Evolutionary conservation across 2,329 filamentous ascomycete species (phyloP), one percentile per base, ranked within the genome.

Genomic region (Monilinia vaccinii-corymbosi): DNA sequence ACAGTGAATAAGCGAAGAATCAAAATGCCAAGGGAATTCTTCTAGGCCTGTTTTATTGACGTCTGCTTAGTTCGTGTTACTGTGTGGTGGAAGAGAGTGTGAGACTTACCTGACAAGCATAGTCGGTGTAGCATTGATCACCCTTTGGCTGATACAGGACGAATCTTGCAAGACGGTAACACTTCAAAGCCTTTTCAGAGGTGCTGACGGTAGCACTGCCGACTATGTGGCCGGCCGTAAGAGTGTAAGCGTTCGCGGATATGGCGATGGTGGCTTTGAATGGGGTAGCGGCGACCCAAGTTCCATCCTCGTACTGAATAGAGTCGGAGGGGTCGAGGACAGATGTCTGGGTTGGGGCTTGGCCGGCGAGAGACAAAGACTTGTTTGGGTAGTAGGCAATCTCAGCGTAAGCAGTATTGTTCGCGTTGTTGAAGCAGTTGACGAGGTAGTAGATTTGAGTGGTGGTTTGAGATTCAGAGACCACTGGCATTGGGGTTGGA

Each of bases 381-480:
- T 46, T 47, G 16, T 14, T n/a, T 23, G 40, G 25, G 44, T 56
- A 60, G 21, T 60, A 56, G 58, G 56, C 48, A 1, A 42, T 32
- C 44, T 56, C 58, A 21, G 58, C 58, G 31, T 60, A 56, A 14
- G 50, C 40, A 23, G 32, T 23, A 21, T 21, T 18, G 23, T 32
- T 56, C 18, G 32, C 42, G 40, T 60, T 48, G 58, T 56, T 47
- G 49, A 60, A 56, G 44, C 58, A 60, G 51, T 60, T 60, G 34
- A 49, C 50, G 28, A 60, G 58, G 32, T 60, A 60, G n/a, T 49
- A 60, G 31, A 57, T 50, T 28, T 57, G 46, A 18, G 56, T 42
- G 25, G 34, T 18, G 31, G 34, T 18, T 3, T 18, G 11, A 13
- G 56, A 46, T n/a, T 42, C 56, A n/a, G 25, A 25, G 56, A 36